phyloP scores from a whole-genome alignment of 2,329 filamentous ascomycete species.

The Exophiala sp. region DNA sequence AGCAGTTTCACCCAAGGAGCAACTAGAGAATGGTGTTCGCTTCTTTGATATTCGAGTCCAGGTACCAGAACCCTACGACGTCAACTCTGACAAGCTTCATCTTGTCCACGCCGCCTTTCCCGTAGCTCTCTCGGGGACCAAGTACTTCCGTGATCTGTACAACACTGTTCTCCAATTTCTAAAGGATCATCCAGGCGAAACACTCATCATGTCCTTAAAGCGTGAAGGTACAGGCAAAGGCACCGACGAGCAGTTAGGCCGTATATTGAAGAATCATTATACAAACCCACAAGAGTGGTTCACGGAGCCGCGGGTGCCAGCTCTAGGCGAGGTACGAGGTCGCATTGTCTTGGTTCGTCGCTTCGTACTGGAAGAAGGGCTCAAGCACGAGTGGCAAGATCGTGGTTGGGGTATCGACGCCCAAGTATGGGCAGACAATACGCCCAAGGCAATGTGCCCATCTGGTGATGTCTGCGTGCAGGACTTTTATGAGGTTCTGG shows the following conservation, averaged over 20 bases:
- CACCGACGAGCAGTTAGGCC: conserved; percentile 73
- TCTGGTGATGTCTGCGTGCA: conserved; percentile 79
- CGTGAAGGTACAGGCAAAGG: conserved; percentile 80
- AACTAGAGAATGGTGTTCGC: conserved; percentile 85
- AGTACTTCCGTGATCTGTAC: conserved; percentile 73
- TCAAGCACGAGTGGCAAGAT: conserved; percentile 46
- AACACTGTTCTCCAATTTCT: conserved; percentile 71
- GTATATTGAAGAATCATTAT: conserved; percentile 71
- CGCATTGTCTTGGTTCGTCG: conserved; percentile 81
- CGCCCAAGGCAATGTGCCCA: conserved; percentile 66
- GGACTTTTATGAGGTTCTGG: conserved; percentile 87
- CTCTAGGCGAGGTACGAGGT: conserved; percentile 72
- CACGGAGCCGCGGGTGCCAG: conserved; percentile 71
- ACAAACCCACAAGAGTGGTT: conserved; percentile 67
- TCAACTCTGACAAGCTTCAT: conserved; percentile 62
- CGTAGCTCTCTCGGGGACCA: conserved; percentile 75
- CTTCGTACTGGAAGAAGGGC: conserved; percentile 60
- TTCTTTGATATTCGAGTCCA: conserved; percentile 91
- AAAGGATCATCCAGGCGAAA: conserved; percentile 72
- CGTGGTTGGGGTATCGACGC: conserved; percentile 58
- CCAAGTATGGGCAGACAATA: conserved; percentile 80
- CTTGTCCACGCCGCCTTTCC: conserved; percentile 92
- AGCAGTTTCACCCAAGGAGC: conserved; percentile 69
- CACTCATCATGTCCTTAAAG: conserved; percentile 82
- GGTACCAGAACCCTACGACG: conserved; percentile 55